A percentile compares a stretch with the other conserved stretches of the same genome.
Conservation (phyloP, 371 early-diverging fungal species). For the Mucor velutinosus region DNA sequence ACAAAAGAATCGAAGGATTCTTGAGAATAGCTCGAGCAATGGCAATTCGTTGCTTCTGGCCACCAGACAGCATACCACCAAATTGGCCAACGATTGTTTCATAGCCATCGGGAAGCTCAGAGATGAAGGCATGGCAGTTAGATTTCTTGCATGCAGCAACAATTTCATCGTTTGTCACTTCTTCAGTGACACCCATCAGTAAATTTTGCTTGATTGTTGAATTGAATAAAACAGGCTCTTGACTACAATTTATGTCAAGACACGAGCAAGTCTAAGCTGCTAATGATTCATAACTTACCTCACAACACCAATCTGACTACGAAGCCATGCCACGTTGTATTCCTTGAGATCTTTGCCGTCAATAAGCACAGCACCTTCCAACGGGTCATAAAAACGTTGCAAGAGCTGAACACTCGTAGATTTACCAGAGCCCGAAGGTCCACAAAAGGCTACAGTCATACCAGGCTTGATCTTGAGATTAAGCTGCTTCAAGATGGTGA, state of each 20-base stretch:
- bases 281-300: neutral
- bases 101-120: slow-evolving; percentile 74
- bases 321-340: slow-evolving; percentile 72
- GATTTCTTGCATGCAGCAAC: slow-evolving; percentile 63
- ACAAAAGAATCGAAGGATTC: slow-evolving; percentile 46
- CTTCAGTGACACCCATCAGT: slow-evolving; percentile 56
- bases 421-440: slow-evolving; percentile 66
- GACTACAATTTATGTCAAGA: slow-evolving; percentile 32
- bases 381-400: slow-evolving; percentile 89
- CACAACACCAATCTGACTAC: slow-evolving; percentile 83
- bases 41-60: slow-evolving; percentile 64
- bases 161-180: slow-evolving; percentile 58
- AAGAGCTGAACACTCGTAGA: slow-evolving; percentile 87
- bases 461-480: slow-evolving; percentile 71
- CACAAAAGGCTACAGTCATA: slow-evolving; percentile 71
- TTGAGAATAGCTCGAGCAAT: slow-evolving; percentile 54
- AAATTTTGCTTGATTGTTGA: slow-evolving; percentile 83
- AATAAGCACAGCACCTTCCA: slow-evolving; percentile 62
- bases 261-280: no score
- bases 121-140: slow-evolving; percentile 80
- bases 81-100: slow-evolving; percentile 74
- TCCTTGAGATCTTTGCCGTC: slow-evolving; percentile 74
- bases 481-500: slow-evolving; percentile 63
- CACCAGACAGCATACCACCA: slow-evolving; percentile 79
- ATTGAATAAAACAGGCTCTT: slow-evolving; percentile 90